Conservation (phyloP, 345 rosid genomes). For the Eucalyptus rudis region DNA sequence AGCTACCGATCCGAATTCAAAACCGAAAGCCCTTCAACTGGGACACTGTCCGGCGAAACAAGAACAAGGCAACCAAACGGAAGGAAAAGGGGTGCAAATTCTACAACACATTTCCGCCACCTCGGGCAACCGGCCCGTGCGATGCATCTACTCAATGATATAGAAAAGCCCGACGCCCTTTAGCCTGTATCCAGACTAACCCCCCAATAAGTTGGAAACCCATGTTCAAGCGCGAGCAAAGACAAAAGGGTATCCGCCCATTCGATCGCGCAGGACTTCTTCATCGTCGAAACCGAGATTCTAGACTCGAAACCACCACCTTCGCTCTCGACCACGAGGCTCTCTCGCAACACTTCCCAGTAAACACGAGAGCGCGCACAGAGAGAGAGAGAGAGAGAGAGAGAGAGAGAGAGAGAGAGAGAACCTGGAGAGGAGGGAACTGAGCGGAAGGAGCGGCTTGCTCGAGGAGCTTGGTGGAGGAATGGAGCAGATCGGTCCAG, state of each 20-base stretch:
- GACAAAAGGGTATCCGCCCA: background rate
- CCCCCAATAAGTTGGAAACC: background rate
- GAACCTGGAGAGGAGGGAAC: constrained; percentile 98
- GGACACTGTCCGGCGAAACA: background rate
- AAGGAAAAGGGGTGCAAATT: background rate
- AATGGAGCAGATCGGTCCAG: constrained; percentile 93
- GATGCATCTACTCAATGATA: background rate
- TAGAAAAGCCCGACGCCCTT: background rate
- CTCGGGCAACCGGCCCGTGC: background rate
- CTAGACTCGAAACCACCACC: background rate
- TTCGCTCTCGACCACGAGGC: background rate
- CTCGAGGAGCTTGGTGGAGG: constrained; percentile 90
- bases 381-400: too few relatives aligned
- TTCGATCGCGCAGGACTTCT: background rate
- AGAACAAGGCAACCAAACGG: background rate
- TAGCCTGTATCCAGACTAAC: background rate
- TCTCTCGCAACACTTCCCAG: background rate
- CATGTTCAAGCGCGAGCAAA: background rate
- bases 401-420: background rate
- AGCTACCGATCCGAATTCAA: background rate
- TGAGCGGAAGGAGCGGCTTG: constrained; percentile 97
- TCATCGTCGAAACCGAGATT: background rate
- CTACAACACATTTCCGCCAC: background rate
- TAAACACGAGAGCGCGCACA: background rate
- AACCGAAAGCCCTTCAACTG: background rate